These are phyloP conservation scores for Melastoma malabathricum DNA, from an alignment of 345 rosid genomes.

Conservation along the genomic window DNA sequence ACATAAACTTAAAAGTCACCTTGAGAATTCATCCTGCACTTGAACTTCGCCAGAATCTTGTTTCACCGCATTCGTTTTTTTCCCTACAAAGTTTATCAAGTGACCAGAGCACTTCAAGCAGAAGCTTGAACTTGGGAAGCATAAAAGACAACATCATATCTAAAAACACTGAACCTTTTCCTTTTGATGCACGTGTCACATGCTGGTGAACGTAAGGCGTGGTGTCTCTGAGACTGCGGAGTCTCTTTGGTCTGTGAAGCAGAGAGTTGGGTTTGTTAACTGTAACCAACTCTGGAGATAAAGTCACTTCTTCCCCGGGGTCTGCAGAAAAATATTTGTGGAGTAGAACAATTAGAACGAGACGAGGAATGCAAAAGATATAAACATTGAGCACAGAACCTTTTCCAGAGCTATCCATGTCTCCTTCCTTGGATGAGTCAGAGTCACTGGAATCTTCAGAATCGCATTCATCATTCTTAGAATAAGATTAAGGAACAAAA, in stretches of 20 bases:
- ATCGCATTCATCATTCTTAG: slow-evolving; percentile 40
- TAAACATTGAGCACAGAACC: slow-evolving; percentile 9
- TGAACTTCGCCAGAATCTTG: slow-evolving; percentile 33
- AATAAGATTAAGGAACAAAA: slow-evolving; percentile 31
- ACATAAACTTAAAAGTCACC: slow-evolving; percentile 25
- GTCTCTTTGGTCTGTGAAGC: slow-evolving; percentile 33
- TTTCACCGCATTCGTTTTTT: slow-evolving; percentile 28
- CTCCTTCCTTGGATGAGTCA: slow-evolving; percentile 31
- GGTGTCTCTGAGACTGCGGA: slow-evolving; percentile 21
- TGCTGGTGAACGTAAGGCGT: slow-evolving; percentile 23
- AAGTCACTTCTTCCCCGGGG: slow-evolving; percentile 13
- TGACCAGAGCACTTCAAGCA: background rate
- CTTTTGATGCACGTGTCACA: slow-evolving; percentile 30
- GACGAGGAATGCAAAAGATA: background rate
- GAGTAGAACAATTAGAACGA: slow-evolving; percentile 5
- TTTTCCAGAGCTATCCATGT: slow-evolving; percentile 34
- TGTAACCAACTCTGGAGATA: slow-evolving; percentile 18
- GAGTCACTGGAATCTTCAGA: slow-evolving; percentile 18
- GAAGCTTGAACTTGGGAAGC: slow-evolving; percentile 3
- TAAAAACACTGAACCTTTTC: slow-evolving; percentile 18
- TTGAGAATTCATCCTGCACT: slow-evolving; percentile 56
- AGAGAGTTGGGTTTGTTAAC: slow-evolving; percentile 27
- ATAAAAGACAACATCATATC: slow-evolving; percentile 6
- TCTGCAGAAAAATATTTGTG: slow-evolving; percentile 17
- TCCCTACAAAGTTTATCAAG: slow-evolving; percentile 16